phyloP scores from a whole-genome alignment of 441 rosid species.

The Gossypium schwendimanii region DNA sequence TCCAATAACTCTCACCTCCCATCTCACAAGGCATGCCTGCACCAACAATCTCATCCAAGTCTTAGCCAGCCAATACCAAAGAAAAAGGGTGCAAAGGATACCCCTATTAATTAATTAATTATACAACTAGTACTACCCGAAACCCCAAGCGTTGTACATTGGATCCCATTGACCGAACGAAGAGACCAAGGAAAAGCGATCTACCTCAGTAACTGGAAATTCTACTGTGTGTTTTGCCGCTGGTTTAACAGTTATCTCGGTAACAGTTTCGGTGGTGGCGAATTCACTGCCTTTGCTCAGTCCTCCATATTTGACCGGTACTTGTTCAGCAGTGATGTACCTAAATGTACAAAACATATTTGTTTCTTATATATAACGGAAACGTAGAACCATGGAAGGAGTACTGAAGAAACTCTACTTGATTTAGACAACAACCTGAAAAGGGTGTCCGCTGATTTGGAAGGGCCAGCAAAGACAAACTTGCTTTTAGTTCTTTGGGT shows the following conservation, averaged over 20 bases:
- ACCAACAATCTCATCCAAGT: neutral
- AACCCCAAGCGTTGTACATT: neutral
- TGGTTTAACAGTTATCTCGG: conserved; percentile 34
- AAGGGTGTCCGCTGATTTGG: conserved; percentile 37
- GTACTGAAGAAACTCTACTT: neutral
- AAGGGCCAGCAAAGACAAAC: conserved; percentile 42
- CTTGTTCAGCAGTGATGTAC: conserved; percentile 41
- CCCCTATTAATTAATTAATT: neutral
- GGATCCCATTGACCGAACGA: neutral
- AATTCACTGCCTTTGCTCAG: conserved; percentile 38
- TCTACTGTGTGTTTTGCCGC: conserved; percentile 38
- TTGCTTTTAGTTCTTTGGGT: conserved; percentile 52
- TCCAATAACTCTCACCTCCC: conserved; percentile 56
- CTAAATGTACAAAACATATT: conserved; percentile 13
- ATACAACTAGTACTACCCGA: neutral
- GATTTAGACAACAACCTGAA: conserved; percentile 28
- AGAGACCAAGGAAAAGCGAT: no score
- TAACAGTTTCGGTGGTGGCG: conserved; percentile 26
- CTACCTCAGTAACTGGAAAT: conserved; percentile 42
- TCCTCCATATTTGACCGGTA: conserved; percentile 49
- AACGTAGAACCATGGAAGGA: no score
- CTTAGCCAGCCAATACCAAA: neutral
- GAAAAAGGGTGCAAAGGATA: neutral
- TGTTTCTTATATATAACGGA: neutral
- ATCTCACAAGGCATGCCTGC: conserved; percentile 37